A percentile compares a stretch with the other conserved stretches of the same genome.
These are phyloP conservation scores for Dichomitus squalens DNA, from an alignment of 1,284 basidiomycete species.

Conservation along the genomic window DNA sequence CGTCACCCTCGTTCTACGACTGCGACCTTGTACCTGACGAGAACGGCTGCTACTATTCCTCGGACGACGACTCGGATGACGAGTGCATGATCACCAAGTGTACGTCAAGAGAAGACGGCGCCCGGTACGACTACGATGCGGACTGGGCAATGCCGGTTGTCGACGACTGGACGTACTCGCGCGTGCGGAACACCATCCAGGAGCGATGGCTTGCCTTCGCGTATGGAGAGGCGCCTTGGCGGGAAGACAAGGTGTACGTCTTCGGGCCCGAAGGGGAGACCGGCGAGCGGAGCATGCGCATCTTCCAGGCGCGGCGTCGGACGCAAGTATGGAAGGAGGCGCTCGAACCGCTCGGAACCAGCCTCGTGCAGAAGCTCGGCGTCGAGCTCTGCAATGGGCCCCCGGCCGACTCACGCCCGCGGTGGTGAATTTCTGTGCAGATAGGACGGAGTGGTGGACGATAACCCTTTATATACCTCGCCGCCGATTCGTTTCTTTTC, in stretches of 20 bases:
- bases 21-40: conserved; percentile 25
- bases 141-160: conserved; percentile 42
- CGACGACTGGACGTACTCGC: conserved; percentile 61
- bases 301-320: conserved; percentile 54
- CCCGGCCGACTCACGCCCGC: conserved; percentile 21
- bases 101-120: conserved; percentile 17
- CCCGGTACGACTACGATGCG: conserved; percentile 27
- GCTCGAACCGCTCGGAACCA: conserved; percentile 64
- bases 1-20: conserved; percentile 17
- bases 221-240: conserved; percentile 70
- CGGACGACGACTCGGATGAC: conserved; percentile 21
- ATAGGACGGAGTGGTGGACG: background rate
- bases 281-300: conserved; percentile 56
- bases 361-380: conserved; percentile 70
- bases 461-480: background rate
- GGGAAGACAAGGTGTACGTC: conserved; percentile 67
- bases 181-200: conserved; percentile 70
- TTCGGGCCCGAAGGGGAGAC: conserved; percentile 73
- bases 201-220: conserved; percentile 75
- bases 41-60: conserved; percentile 30
- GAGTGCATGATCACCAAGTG: background rate
- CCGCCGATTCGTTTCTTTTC: background rate
- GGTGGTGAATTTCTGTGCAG: too few relatives aligned
- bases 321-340: conserved; percentile 61
- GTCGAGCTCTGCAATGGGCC: conserved; percentile 73